Conservation (phyloP, 192 early-diverging fungal species). For the Coemansia aciculifera region DNA sequence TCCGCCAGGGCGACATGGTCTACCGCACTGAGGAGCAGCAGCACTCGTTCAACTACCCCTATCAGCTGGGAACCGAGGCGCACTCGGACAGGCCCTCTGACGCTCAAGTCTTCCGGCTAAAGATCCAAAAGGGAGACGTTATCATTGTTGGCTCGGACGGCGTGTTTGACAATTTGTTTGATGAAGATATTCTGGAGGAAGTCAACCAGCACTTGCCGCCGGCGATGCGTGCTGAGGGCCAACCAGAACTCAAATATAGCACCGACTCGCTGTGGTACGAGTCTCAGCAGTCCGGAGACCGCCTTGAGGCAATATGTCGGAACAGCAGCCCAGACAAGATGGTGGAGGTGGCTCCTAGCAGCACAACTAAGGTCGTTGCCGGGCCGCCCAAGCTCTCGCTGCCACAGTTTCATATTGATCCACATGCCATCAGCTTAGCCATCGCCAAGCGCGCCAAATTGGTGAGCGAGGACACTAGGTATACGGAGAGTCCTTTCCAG, state of each 20-base stretch:
- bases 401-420: constrained; percentile 63
- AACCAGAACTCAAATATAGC: constrained; percentile 53
- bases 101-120: constrained; percentile 80
- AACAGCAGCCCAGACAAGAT: neutral
- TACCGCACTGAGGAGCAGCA: constrained; percentile 97
- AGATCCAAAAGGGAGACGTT: constrained; percentile 89
- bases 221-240: constrained; percentile 36
- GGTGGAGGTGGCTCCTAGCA: constrained; percentile 12
- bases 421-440: constrained; percentile 75
- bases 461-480: constrained; percentile 78
- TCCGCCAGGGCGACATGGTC: constrained; percentile 82
- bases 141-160: constrained; percentile 92
- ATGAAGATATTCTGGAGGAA: constrained; percentile 94
- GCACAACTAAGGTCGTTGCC: constrained; percentile 12
- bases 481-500: constrained; percentile 85
- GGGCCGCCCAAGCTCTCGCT: constrained; percentile 30
- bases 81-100: constrained; percentile 77
- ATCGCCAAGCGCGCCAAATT: constrained; percentile 74
- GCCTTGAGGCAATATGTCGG: constrained; percentile 24
- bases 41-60: constrained; percentile 98
- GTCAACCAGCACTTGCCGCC: constrained; percentile 58
- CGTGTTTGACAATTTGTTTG: constrained; percentile 97
- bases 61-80: constrained; percentile 87
- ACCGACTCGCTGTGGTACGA: constrained; percentile 55
- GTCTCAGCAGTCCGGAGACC: constrained; percentile 33